These are phyloP conservation scores for Strobilomyces dryophilus DNA, from an alignment of 768 basidiomycete genomes.

Conservation along the genomic window DNA sequence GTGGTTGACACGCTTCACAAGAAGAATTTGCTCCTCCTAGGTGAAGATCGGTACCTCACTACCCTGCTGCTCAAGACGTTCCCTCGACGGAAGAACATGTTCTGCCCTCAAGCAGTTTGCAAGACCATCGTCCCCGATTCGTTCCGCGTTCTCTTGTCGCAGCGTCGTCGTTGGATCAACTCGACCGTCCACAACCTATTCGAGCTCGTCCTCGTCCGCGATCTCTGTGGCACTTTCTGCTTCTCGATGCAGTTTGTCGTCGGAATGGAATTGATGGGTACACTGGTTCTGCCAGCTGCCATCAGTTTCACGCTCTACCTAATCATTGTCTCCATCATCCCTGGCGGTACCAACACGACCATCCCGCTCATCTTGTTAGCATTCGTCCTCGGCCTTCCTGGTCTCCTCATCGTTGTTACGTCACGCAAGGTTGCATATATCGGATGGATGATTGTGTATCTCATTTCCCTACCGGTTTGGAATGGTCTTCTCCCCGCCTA, in stretches of 20 bases:
- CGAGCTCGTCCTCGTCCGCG: constrained; percentile 91
- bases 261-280: constrained; percentile 96
- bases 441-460: constrained; percentile 96
- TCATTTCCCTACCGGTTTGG: constrained; percentile 93
- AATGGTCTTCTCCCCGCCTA: constrained; percentile 95
- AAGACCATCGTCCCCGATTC: constrained; percentile 98
- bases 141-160: constrained; percentile 88
- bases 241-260: constrained; percentile 99
- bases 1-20: constrained; percentile 99
- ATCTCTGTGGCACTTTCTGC: constrained; percentile 99
- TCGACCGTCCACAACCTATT: constrained; percentile 97
- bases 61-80: constrained; percentile 98
- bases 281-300: constrained; percentile 93
- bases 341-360: constrained; percentile 69
- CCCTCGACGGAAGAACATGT: constrained; percentile 98
- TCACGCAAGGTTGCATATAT: constrained; percentile 91
- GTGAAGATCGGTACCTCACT: constrained; percentile 98
- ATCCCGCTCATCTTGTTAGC: constrained; percentile 91
- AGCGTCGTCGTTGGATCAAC: constrained; percentile 99
- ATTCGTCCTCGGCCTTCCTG: constrained; percentile 94
- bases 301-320: constrained; percentile 97
- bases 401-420: constrained; percentile 93
- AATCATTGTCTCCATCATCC: constrained; percentile 83
- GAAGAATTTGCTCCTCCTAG: constrained; percentile 95
- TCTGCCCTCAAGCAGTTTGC: constrained; percentile 98